These are phyloP conservation scores for Polysphondylium violaceum DNA, from an alignment of 78 protist genomes.

Conservation along the genomic window DNA sequence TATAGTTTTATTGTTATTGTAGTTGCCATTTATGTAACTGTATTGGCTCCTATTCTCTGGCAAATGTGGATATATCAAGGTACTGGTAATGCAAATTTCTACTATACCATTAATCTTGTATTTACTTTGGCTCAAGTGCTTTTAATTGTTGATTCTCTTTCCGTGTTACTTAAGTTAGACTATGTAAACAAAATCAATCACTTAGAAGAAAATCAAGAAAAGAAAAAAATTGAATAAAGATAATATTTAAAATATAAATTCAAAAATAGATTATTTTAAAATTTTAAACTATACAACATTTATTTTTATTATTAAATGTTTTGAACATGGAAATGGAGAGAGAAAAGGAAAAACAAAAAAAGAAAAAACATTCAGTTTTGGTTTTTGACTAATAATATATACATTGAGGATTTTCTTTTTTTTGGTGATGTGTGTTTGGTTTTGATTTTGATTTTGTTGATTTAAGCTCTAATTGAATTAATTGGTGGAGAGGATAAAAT, in stretches of 20 bases:
- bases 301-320: no score
- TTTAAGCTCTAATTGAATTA: background rate
- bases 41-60: slow-evolving; percentile 79
- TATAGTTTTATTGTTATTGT: slow-evolving; percentile 58
- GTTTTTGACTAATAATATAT: no score
- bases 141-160: slow-evolving; percentile 63
- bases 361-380: background rate
- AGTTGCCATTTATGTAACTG: slow-evolving; percentile 64
- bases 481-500: slow-evolving; percentile 25
- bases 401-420: no score
- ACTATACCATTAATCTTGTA: slow-evolving; percentile 81
- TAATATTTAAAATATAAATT: background rate
- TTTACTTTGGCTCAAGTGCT: slow-evolving; percentile 77
- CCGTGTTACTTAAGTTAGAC: slow-evolving; percentile 49
- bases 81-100: slow-evolving; percentile 84
- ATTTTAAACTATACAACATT: background rate
- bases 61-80: slow-evolving; percentile 85
- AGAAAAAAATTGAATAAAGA: background rate
- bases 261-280: slow-evolving; percentile 14
- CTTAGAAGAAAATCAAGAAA: slow-evolving; percentile 2
- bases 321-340: background rate
- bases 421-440: no score
- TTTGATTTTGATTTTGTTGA: no score
- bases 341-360: background rate
- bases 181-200: slow-evolving; percentile 44